phyloP scores from a whole-genome alignment of 129 eudicot species.

The Heracleum sosnowskyi region DNA sequence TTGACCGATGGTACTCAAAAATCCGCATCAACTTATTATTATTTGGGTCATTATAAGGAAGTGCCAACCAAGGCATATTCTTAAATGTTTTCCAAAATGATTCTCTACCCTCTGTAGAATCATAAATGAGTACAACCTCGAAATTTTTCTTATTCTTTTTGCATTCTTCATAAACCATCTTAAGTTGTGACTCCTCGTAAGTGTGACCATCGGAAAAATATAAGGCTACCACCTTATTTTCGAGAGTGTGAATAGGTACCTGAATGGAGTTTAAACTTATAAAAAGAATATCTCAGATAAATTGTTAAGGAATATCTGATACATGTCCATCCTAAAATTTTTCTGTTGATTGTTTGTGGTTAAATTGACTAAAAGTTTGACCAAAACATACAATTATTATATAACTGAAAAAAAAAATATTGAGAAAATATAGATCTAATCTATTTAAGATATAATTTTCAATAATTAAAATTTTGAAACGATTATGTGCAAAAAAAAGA shows the following conservation, averaged over 20 bases:
- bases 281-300: too few relatives aligned
- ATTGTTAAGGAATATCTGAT: too few relatives aligned
- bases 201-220: background rate
- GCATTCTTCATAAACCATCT: background rate
- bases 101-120: background rate
- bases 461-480: too few relatives aligned
- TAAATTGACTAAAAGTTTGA: too few relatives aligned
- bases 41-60: background rate
- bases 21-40: background rate
- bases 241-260: background rate
- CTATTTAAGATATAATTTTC: too few relatives aligned
- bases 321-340: too few relatives aligned
- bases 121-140: background rate
- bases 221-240: background rate
- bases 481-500: too few relatives aligned
- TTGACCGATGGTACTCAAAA: background rate
- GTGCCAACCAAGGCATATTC: background rate
- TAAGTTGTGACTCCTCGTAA: background rate
- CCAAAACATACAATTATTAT: too few relatives aligned
- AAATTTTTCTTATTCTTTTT: background rate
- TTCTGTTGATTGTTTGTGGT: too few relatives aligned
- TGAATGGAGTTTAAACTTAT: background rate
- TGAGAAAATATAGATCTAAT: too few relatives aligned
- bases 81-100: background rate
- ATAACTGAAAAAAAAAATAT: too few relatives aligned